These are phyloP conservation scores for Melanomma pulvis-pyrius DNA, from an alignment of 495 filamentous ascomycete genomes.

Conservation along the genomic window DNA sequence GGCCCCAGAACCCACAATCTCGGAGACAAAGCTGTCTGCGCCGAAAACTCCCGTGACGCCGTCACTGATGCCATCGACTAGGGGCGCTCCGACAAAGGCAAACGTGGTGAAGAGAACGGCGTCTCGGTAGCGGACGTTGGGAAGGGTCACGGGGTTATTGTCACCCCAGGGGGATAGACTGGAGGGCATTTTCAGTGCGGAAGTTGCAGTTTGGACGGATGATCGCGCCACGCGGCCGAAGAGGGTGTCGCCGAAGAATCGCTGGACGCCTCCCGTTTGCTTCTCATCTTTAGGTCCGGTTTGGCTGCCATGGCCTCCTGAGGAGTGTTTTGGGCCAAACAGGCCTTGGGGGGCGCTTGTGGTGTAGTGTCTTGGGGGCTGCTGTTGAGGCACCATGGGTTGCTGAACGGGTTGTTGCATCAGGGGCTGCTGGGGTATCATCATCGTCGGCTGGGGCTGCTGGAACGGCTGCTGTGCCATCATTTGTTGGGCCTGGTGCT, in stretches of 20 bases:
- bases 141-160: conserved; percentile 50
- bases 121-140: conserved; percentile 49
- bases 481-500: conserved; percentile 36
- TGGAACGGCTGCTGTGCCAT: conserved; percentile 23
- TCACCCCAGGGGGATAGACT: conserved; percentile 49
- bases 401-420: conserved; percentile 24
- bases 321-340: conserved; percentile 21
- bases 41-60: conserved; percentile 41
- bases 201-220: conserved; percentile 44
- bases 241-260: conserved; percentile 48
- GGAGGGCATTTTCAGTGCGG: conserved; percentile 43
- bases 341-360: conserved; percentile 17
- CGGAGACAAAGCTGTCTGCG: conserved; percentile 45
- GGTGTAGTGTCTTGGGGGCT: conserved; percentile 20
- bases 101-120: conserved; percentile 49
- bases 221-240: conserved; percentile 46
- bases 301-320: conserved; percentile 6
- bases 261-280: conserved; percentile 42
- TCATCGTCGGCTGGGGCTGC: conserved; percentile 24
- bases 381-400: conserved; percentile 13
- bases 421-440: conserved; percentile 21
- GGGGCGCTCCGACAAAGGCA: conserved; percentile 43
- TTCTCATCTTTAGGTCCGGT: conserved; percentile 42
- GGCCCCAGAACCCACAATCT: conserved; percentile 44
- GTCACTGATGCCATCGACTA: conserved; percentile 41